Base-by-base conservation (phyloP, 2,329 filamentous ascomycete genomes). In the Chrysoporthe austroafricana region DNA sequence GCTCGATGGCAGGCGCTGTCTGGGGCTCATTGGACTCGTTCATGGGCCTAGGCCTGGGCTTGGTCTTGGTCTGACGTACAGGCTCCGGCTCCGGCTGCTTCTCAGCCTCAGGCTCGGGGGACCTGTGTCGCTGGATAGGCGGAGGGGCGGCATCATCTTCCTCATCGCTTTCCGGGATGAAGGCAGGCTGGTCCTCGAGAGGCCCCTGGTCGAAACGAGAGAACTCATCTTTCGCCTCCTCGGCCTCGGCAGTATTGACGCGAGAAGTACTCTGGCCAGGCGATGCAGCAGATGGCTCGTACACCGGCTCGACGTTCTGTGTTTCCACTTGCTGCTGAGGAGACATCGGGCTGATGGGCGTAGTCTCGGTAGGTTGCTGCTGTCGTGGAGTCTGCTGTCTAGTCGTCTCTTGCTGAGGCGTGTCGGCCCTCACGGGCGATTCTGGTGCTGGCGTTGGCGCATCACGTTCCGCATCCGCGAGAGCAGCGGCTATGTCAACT, bases 121-220 rank as follows among this genome's bases (percentile, higher is more conserved):
- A 74, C 48, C 73, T 70, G 54, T 81, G 80, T 32, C 85, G 81
- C 14, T 81, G 78, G 69, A 87, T 87, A 1, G 86, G 84, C 2
- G 85, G 83, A 32, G 85, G 84, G 2, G 79, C 75, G 3, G 82
- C 82, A 57, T 84, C 84, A 9, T 85, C 80, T 6, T 79, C 79
- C 46, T 82, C 82, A 16, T 89, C 86, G 3, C 81, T 83, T 0
- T 54, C 57, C 2, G 78, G 92, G 13, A 88, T 84, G 75, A 96
- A 97, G 1, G 94, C 92, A 3, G 96, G 95, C 77, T 96, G 91
- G 66, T 98, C 94, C 11, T 87, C 79, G 34, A 97, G 85, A 1
- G 96, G 96, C 2, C 94, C 96, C 79, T 98, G 95, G 74, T 96
- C 91, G 75, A 98, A 98, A 34, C 82, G 84, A 18, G 86, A 81